These are phyloP conservation scores for Cymodocea nodosa DNA, from an alignment of 116 monocot genomes.

Conservation along the genomic window DNA sequence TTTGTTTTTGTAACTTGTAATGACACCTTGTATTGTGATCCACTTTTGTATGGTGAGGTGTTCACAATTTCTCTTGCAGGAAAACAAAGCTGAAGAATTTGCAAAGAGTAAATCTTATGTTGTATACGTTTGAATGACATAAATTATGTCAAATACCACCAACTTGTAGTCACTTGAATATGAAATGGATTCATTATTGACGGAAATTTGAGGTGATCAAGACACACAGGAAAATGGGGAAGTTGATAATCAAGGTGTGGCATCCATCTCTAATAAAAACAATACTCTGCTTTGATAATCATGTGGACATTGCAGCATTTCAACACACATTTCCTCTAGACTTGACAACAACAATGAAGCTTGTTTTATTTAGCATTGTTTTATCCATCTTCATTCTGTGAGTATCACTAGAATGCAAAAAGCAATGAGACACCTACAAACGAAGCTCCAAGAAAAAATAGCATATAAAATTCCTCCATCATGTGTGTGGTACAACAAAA, in stretches of 20 bases:
- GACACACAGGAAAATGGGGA: neutral
- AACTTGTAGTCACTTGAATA: conserved; percentile 17
- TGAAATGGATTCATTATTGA: neutral
- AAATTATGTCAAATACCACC: conserved; percentile 39
- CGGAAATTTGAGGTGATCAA: conserved; percentile 3
- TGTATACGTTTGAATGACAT: conserved; percentile 63
- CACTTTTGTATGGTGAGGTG: neutral
- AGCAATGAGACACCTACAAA: neutral
- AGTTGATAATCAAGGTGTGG: too few species aligned
- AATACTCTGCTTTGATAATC: neutral
- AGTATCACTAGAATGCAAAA: neutral
- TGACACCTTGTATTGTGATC: too few species aligned
- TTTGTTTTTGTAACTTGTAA: neutral
- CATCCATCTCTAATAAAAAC: too few species aligned
- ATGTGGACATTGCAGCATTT: neutral
- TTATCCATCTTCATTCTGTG: neutral
- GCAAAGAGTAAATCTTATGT: conserved; percentile 64
- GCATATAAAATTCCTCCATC: too few species aligned
- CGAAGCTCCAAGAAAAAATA: neutral
- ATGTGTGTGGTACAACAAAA: too few species aligned
- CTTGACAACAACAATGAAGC: too few species aligned
- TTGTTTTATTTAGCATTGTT: too few species aligned
- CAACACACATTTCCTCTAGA: too few species aligned
- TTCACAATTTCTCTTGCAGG: conserved; percentile 8
- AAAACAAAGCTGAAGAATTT: conserved; percentile 72